Evolutionary conservation across 2,329 filamentous ascomycete genomes (phyloP).

Genomic region (Aspergillus amoenus): DNA sequence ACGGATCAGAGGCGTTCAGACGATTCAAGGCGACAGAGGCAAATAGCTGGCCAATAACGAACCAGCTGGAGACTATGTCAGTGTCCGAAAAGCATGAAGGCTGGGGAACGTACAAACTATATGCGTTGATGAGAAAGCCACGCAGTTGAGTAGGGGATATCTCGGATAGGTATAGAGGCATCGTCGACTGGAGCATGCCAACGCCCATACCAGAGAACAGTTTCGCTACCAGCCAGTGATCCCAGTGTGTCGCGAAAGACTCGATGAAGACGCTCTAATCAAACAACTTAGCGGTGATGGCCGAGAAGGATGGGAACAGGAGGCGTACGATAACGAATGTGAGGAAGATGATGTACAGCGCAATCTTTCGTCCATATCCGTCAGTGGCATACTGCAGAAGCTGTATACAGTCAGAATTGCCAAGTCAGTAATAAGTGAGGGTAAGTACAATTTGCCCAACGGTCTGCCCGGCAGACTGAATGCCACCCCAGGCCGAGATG

Average conservation of each 20-base stretch:
- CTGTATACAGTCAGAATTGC: conserved; percentile 5
- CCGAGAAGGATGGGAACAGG: background rate
- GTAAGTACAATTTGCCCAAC: conserved; percentile 39
- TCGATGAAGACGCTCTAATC: conserved; percentile 39
- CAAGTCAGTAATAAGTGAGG: background rate
- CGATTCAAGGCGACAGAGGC: conserved; percentile 43
- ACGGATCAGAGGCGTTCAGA: conserved; percentile 30
- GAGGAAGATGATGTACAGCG: conserved; percentile 37
- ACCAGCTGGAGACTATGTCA: conserved; percentile 34
- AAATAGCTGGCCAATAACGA: conserved; percentile 44
- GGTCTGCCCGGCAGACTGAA: conserved; percentile 40
- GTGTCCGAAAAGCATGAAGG: rapidly evolving
- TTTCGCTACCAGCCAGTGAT: conserved; percentile 42
- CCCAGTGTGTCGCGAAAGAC: conserved; percentile 37
- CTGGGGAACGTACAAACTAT: conserved; percentile 34
- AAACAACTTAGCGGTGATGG: background rate
- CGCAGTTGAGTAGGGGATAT: conserved; percentile 42
- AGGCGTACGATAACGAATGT: conserved; percentile 27
- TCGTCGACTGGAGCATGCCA: conserved; percentile 44
- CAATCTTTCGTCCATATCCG: conserved; percentile 36
- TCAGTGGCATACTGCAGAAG: conserved; percentile 39
- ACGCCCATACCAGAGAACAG: conserved; percentile 42
- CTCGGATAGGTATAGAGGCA: conserved; percentile 46
- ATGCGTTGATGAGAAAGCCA: conserved; percentile 43
- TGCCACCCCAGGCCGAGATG: conserved; percentile 42